These are phyloP conservation scores for Dendrobium officinale DNA, from an alignment of 106 monocot genomes.

Conservation along the genomic window DNA sequence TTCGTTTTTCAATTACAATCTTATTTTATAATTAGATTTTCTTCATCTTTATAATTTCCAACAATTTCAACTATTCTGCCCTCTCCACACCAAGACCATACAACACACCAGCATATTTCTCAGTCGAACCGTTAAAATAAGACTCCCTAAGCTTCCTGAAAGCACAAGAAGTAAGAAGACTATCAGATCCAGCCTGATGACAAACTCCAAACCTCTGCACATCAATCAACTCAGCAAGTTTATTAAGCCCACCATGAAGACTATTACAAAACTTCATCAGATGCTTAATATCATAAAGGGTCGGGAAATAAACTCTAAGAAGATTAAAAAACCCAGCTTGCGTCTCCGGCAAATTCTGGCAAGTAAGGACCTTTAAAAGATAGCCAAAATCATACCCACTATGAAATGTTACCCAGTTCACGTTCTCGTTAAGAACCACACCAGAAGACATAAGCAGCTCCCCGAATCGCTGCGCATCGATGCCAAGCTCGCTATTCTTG, in stretches of 20 bases:
- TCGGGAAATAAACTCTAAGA: constrained; percentile 30
- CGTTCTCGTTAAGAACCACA: constrained; percentile 36
- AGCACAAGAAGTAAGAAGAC: constrained; percentile 21
- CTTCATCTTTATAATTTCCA: constrained; percentile 8
- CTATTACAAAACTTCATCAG: constrained; percentile 39
- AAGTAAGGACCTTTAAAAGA: constrained; percentile 37
- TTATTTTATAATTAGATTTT: constrained; percentile 6
- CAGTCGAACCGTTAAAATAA: constrained; percentile 27
- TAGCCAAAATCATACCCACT: constrained; percentile 51
- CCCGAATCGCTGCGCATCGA: constrained; percentile 26
- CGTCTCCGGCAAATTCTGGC: constrained; percentile 28
- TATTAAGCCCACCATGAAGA: constrained; percentile 31
- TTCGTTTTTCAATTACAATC: neutral
- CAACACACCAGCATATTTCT: constrained; percentile 25
- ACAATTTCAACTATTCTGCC: constrained; percentile 9
- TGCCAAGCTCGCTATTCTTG: constrained; percentile 28
- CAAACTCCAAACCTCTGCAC: constrained; percentile 33
- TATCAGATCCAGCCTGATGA: constrained; percentile 36
- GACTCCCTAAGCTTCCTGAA: constrained; percentile 30
- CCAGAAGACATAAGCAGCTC: constrained; percentile 66
- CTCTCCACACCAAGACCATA: constrained; percentile 28
- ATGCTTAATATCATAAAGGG: constrained; percentile 25
- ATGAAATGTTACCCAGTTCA: constrained; percentile 54
- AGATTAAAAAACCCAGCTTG: constrained; percentile 33
- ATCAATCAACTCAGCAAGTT: constrained; percentile 31